These are phyloP conservation scores for Anethum foeniculum DNA, from an alignment of 140 eudicot species.

Conservation along the genomic window DNA sequence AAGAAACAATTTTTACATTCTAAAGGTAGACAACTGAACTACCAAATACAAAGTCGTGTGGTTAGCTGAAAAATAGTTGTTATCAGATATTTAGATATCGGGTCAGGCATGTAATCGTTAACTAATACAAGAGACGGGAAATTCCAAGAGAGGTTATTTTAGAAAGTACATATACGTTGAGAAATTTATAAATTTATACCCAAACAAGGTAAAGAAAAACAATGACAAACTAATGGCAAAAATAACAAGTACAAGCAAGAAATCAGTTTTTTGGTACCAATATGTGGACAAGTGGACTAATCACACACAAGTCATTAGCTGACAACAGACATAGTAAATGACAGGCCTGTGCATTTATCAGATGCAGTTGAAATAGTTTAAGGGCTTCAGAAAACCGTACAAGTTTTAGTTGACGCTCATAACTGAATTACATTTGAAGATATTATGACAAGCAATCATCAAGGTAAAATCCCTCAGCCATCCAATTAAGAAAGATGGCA, in stretches of 20 bases:
- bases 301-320: not conserved
- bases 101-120: not conserved
- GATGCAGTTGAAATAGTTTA: not conserved
- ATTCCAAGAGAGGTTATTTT: not conserved
- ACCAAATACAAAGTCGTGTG: not conserved
- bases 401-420: not conserved
- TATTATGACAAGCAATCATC: not conserved
- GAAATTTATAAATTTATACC: not conserved
- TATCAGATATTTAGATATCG: not conserved
- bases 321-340: not conserved
- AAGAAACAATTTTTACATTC: not conserved
- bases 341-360: not conserved
- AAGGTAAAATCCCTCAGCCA: not conserved
- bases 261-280: not conserved
- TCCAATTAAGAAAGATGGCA: not conserved
- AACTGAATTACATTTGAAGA: not conserved
- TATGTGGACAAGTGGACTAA: not conserved
- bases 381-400: too few species aligned
- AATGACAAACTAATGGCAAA: not conserved
- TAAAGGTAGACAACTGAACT: not conserved
- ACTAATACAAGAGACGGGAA: not conserved
- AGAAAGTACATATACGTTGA: not conserved
- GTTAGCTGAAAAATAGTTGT: not conserved
- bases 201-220: not conserved
- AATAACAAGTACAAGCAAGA: not conserved